Evolutionary conservation across 202 grass and related monocot species (phyloP).

Genomic region (Brachypodium distachyon): DNA sequence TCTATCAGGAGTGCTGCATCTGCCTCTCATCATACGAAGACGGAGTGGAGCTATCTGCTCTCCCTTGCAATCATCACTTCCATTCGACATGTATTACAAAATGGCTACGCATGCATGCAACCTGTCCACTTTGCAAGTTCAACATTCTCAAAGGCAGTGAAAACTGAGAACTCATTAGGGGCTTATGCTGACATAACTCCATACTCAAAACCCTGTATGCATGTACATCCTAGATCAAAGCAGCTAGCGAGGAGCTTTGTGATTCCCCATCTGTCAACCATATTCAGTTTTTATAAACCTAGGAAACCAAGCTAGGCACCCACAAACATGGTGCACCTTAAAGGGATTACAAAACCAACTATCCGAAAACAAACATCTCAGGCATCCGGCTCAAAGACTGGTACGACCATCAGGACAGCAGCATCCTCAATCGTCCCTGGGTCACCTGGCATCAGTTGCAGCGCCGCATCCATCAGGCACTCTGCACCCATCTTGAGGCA

Average conservation of each 20-base stretch:
- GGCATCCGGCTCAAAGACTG: too few species aligned
- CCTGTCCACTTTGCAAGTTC: conserved; percentile 87
- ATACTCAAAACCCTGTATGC: not conserved
- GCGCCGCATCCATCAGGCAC: too few species aligned
- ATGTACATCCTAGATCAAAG: conserved; percentile 3
- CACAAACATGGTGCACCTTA: too few species aligned
- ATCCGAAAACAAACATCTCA: too few species aligned
- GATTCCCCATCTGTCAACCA: not conserved
- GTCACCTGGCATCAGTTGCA: too few species aligned
- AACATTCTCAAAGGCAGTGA: conserved; percentile 89
- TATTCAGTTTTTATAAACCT: too few species aligned
- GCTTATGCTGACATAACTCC: conserved; percentile 28
- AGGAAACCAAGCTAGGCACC: too few species aligned
- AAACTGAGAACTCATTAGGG: conserved; percentile 33
- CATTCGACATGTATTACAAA: conserved; percentile 76
- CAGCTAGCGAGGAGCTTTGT: not conserved
- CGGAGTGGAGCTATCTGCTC: conserved; percentile 57
- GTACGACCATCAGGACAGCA: too few species aligned
- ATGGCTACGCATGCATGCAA: conserved; percentile 82
- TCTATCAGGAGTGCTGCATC: conserved; percentile 65
- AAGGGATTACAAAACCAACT: too few species aligned
- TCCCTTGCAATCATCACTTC: conserved; percentile 92
- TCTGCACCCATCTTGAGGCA: too few species aligned
- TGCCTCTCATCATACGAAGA: conserved; percentile 74
- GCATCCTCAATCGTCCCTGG: too few species aligned